Percentiles rank a stretch among this genome's conserved stretches.
These are phyloP conservation scores for Leucoagaricus sp. DNA, from an alignment of 1,284 basidiomycete species.

Conservation along the genomic window DNA sequence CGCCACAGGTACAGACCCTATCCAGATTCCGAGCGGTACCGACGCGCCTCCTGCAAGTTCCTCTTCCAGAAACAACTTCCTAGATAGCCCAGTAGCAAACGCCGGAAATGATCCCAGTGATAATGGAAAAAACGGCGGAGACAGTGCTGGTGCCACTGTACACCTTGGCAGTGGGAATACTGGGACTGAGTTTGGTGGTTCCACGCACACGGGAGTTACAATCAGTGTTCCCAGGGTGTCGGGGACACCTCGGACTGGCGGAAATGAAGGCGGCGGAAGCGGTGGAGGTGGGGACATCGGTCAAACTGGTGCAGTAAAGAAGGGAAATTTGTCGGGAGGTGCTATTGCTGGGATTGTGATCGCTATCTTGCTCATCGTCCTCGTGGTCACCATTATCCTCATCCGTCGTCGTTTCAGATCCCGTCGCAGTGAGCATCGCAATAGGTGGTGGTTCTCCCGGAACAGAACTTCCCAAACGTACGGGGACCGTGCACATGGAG, in stretches of 20 bases:
- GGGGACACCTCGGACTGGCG: background rate
- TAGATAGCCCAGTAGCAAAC: background rate
- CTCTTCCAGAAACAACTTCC: background rate
- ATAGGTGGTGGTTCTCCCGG: slow-evolving; percentile 36
- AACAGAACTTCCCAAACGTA: slow-evolving; percentile 25
- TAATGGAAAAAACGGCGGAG: background rate
- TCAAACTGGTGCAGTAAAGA: background rate
- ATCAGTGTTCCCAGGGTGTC: background rate
- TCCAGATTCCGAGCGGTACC: background rate
- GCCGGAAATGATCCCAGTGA: slow-evolving; percentile 6
- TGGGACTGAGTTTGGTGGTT: background rate
- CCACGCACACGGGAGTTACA: background rate
- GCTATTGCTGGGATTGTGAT: slow-evolving; percentile 26
- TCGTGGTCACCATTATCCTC: slow-evolving; percentile 29
- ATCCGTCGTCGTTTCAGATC: slow-evolving; percentile 32
- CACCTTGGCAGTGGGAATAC: background rate
- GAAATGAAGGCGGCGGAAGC: background rate
- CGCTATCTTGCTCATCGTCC: slow-evolving; percentile 24
- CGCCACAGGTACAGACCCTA: background rate
- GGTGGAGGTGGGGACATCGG: background rate
- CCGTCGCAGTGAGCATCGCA: slow-evolving; percentile 30
- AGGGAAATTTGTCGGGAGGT: slow-evolving; percentile 3
- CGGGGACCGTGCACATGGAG: slow-evolving; percentile 19
- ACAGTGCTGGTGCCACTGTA: background rate
- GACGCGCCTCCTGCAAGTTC: background rate